phyloP scores from a whole-genome alignment of 2,329 filamentous ascomycete species.

The Trichoderma hamatum region DNA sequence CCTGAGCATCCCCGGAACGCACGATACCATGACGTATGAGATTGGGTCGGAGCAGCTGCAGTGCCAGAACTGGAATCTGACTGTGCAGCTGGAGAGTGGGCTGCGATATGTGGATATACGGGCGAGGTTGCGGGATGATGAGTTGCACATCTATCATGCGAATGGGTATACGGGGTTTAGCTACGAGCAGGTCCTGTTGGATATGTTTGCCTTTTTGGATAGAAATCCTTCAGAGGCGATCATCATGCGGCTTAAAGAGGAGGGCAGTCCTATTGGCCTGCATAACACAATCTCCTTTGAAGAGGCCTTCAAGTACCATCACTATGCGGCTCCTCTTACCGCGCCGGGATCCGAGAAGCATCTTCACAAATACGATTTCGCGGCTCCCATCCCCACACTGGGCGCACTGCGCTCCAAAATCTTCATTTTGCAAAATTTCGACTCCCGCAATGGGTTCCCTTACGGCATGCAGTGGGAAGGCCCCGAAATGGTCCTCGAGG shows the following conservation, averaged over 20 bases:
- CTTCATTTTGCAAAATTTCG: conserved; percentile 54
- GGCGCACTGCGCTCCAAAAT: conserved; percentile 51
- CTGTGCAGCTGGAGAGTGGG: conserved; percentile 49
- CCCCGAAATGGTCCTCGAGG: conserved; percentile 50
- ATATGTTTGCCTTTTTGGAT: conserved; percentile 51
- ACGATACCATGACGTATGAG: conserved; percentile 56
- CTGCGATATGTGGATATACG: conserved; percentile 56
- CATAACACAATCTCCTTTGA: conserved; percentile 48
- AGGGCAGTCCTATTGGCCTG: conserved; percentile 44
- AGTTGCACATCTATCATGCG: conserved; percentile 53
- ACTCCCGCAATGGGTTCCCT: conserved; percentile 32
- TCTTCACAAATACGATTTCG: conserved; percentile 41
- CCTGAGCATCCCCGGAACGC: conserved; percentile 56
- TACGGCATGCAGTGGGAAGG: conserved; percentile 53
- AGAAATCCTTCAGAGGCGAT: conserved; percentile 50
- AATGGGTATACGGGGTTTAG: conserved; percentile 49
- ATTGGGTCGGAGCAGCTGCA: conserved; percentile 43
- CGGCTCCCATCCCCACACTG: conserved; percentile 46
- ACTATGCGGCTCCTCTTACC: conserved; percentile 41
- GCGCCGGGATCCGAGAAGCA: conserved; percentile 41
- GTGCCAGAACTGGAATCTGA: conserved; percentile 53
- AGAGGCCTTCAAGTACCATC: conserved; percentile 49
- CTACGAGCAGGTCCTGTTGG: conserved; percentile 47
- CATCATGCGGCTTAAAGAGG: conserved; percentile 55
- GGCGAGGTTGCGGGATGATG: conserved; percentile 46